Percentiles rank a stretch among this genome's conserved stretches.
Conservation (phyloP, 257 asterid species). For the Solanum virginianum region DNA sequence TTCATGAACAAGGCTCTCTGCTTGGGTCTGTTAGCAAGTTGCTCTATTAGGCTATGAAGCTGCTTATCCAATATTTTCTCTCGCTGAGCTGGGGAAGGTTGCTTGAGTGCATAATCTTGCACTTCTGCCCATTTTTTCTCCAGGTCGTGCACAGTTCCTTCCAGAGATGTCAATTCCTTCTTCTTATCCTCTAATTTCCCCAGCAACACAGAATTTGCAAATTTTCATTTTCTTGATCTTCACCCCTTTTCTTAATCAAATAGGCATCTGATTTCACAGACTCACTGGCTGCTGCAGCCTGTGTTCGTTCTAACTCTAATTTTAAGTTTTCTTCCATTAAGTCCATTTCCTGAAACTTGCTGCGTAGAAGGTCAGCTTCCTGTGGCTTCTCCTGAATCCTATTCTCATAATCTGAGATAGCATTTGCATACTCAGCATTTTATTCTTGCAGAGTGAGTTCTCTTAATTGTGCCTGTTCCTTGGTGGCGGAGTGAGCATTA, state of each 20-base stretch:
- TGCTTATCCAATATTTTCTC: conserved; percentile 85
- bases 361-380: conserved; percentile 55
- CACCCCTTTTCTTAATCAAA: conserved; percentile 18
- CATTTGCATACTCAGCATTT: conserved; percentile 65
- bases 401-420: conserved; percentile 49
- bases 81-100: conserved; percentile 88
- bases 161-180: conserved; percentile 63
- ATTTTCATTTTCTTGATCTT: conserved; percentile 32
- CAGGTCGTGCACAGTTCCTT: conserved; percentile 44
- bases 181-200: conserved; percentile 61
- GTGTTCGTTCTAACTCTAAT: conserved; percentile 39
- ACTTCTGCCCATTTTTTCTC: conserved; percentile 59
- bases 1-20: conserved; percentile 61
- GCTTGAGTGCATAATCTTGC: conserved; percentile 66
- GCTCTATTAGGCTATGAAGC: conserved; percentile 88
- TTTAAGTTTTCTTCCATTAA: conserved; percentile 42
- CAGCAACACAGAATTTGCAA: conserved; percentile 27
- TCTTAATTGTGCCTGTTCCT: conserved; percentile 67
- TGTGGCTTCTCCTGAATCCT: conserved; percentile 61
- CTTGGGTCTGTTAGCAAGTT: conserved; percentile 92
- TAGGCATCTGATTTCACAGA: conserved; percentile 22
- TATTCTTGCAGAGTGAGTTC: conserved; percentile 58
- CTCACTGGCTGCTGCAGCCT: conserved; percentile 12
- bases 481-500: conserved; percentile 89
- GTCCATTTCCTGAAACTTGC: conserved; percentile 68